These are phyloP conservation scores for Penicillium arizonense DNA, from an alignment of 495 filamentous ascomycete genomes.

Conservation along the genomic window DNA sequence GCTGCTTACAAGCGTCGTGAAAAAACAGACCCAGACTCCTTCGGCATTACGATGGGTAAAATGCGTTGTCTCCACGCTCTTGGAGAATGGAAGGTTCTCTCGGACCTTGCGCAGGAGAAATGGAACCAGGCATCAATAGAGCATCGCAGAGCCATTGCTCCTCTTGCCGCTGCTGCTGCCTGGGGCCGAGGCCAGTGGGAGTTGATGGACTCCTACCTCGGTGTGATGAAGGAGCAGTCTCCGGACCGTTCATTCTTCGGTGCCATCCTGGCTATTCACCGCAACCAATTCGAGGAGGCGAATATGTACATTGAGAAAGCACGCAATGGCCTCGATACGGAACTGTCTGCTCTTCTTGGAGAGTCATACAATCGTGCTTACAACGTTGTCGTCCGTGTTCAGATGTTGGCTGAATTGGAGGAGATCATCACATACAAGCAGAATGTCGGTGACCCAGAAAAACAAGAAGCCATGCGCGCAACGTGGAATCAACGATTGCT, in stretches of 20 bases:
- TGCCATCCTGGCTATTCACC: slow-evolving; percentile 88
- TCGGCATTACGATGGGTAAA: slow-evolving; percentile 97
- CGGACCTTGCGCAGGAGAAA: slow-evolving; percentile 82
- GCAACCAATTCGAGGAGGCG: slow-evolving; percentile 91
- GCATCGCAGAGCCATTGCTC: slow-evolving; percentile 82
- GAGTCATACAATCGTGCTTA: slow-evolving; percentile 98
- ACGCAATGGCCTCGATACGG: slow-evolving; percentile 89
- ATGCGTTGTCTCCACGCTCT: slow-evolving; percentile 98
- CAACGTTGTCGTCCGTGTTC: slow-evolving; percentile 89
- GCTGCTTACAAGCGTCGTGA: slow-evolving; percentile 83
- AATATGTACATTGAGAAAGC: slow-evolving; percentile 82
- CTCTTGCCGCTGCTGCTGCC: slow-evolving; percentile 91
- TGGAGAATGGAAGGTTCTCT: slow-evolving; percentile 93
- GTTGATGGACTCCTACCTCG: slow-evolving; percentile 93
- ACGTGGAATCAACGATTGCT: slow-evolving; percentile 96
- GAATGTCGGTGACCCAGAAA: slow-evolving; percentile 69
- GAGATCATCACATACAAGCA: slow-evolving; percentile 98
- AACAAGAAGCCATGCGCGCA: slow-evolving; percentile 82
- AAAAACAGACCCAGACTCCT: slow-evolving; percentile 65
- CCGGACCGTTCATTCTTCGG: slow-evolving; percentile 97
- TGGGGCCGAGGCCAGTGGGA: slow-evolving; percentile 98
- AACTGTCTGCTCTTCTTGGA: slow-evolving; percentile 88
- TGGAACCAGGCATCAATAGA: slow-evolving; percentile 86
- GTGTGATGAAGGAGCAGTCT: slow-evolving; percentile 88
- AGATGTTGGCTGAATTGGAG: slow-evolving; percentile 98